Percentiles rank a stretch among this genome's conserved stretches.
Evolutionary conservation across 2,329 filamentous ascomycete genomes (phyloP).

Genomic region (Trichoderma aggressivum): DNA sequence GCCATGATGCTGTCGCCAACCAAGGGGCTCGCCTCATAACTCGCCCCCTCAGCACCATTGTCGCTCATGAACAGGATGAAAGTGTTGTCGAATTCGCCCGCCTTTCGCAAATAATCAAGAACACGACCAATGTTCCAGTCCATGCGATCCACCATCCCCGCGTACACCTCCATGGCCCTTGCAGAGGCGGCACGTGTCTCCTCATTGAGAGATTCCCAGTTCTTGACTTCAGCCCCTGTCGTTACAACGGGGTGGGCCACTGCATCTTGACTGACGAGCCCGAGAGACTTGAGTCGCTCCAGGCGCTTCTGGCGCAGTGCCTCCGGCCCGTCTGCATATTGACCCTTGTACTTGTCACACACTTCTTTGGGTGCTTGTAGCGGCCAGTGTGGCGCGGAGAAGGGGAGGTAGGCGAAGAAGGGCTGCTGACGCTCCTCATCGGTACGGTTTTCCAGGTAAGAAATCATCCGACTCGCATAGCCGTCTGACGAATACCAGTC

Average conservation of each 20-base stretch:
- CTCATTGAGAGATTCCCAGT: constrained; percentile 45
- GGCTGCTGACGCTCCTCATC: constrained; percentile 36
- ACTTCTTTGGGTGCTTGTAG: constrained; percentile 55
- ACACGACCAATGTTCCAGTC: constrained; percentile 59
- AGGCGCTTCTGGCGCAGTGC: constrained; percentile 52
- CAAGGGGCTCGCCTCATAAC: constrained; percentile 56
- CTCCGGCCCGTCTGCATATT: constrained; percentile 60
- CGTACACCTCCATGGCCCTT: constrained; percentile 59
- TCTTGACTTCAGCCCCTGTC: constrained; percentile 40
- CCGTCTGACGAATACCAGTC: constrained; percentile 37
- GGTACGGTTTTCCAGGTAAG: constrained; percentile 50
- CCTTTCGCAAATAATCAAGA: constrained; percentile 51
- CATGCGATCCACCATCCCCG: constrained; percentile 62
- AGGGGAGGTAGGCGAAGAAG: constrained; percentile 60
- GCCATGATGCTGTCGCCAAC: constrained; percentile 52
- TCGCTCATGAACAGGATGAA: constrained; percentile 62
- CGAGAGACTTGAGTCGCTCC: constrained; percentile 53
- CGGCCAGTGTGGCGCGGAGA: constrained; percentile 63
- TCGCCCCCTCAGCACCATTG: constrained; percentile 59
- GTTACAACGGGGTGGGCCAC: constrained; percentile 47
- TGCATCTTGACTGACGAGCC: constrained; percentile 50
- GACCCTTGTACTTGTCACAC: constrained; percentile 54
- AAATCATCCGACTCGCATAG: constrained; percentile 50
- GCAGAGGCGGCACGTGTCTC: constrained; percentile 47
- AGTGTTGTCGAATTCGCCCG: constrained; percentile 60